phyloP scores from a whole-genome alignment of 2,329 filamentous ascomycete species.

The Arachnopeziza araneosa region DNA sequence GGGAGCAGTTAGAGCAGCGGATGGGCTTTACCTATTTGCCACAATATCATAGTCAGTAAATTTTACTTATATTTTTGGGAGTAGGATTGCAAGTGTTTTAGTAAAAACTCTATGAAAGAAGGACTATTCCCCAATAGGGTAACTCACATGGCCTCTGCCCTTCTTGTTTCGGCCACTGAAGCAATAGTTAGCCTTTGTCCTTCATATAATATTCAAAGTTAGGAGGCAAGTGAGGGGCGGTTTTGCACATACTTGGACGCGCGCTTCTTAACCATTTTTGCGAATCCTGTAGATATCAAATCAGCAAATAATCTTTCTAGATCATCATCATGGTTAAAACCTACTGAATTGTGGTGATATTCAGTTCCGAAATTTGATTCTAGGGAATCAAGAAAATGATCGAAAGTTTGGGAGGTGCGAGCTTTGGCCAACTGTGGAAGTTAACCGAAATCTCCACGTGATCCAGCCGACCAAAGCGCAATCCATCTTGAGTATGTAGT shows the following conservation, averaged over 20 bases:
- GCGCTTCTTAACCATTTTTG: slow-evolving; percentile 68
- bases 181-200: background rate
- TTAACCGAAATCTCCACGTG: background rate
- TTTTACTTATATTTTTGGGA: background rate
- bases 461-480: too few relatives aligned
- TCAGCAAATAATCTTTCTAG: background rate
- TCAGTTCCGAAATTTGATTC: slow-evolving; percentile 11
- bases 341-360: slow-evolving; percentile 17
- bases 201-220: background rate
- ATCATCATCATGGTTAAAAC: background rate
- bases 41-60: background rate
- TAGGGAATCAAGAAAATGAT: background rate
- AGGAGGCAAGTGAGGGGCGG: background rate
- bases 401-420: background rate
- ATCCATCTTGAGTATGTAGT: too few relatives aligned
- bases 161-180: slow-evolving; percentile 98
- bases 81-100: too few relatives aligned
- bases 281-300: slow-evolving; percentile 41
- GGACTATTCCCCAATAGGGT: background rate
- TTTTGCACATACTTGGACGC: slow-evolving; percentile 53
- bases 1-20: slow-evolving; percentile 81
- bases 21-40: slow-evolving; percentile 68
- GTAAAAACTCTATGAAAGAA: too few relatives aligned
- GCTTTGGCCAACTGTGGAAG: background rate
- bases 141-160: slow-evolving; percentile 84